Evolutionary conservation across 148 eudicot species (phyloP).

Genomic region (Fagopyrum esculentum): DNA sequence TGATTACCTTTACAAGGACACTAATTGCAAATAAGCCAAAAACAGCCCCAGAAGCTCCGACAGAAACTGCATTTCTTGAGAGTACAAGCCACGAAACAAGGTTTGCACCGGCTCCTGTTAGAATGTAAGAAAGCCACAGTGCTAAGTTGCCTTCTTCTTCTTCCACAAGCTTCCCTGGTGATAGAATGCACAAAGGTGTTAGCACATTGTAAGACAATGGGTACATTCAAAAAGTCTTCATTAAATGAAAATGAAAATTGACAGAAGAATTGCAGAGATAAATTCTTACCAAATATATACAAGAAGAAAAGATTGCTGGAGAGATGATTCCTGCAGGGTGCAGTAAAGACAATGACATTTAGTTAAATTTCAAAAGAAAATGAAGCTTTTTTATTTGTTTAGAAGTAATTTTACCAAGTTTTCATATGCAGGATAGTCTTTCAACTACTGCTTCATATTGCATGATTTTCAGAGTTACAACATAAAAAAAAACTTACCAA

Average conservation of each 20-base stretch:
- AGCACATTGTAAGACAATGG: not conserved
- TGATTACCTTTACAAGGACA: slow-evolving; percentile 78
- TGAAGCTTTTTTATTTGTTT: not conserved
- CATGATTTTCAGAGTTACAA: not conserved
- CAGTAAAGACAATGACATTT: slow-evolving; percentile 10
- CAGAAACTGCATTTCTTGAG: slow-evolving; percentile 91
- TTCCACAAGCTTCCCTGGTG: slow-evolving; percentile 92
- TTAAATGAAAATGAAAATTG: not conserved
- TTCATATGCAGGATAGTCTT: not conserved
- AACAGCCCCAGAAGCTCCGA: slow-evolving; percentile 97
- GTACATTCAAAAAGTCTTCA: not conserved
- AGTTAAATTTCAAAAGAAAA: not conserved
- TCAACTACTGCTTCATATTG: not conserved
- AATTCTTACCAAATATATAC: slow-evolving; percentile 82
- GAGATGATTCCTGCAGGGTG: slow-evolving; percentile 89
- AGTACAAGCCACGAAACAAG: slow-evolving; percentile 92
- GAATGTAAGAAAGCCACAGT: slow-evolving; percentile 82
- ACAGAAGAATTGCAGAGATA: not conserved
- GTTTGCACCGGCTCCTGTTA: slow-evolving; percentile 96
- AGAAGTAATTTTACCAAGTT: not conserved
- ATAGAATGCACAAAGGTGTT: not conserved
- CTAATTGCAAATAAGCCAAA: slow-evolving; percentile 97
- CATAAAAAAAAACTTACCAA: slow-evolving; percentile 45
- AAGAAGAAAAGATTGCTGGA: slow-evolving; percentile 98
- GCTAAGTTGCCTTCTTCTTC: slow-evolving; percentile 95